A percentile compares a stretch with the other conserved stretches of the same genome.
phyloP scores from a whole-genome alignment of 2,329 filamentous ascomycete species.

The Ploettnerulaceae sp. region DNA sequence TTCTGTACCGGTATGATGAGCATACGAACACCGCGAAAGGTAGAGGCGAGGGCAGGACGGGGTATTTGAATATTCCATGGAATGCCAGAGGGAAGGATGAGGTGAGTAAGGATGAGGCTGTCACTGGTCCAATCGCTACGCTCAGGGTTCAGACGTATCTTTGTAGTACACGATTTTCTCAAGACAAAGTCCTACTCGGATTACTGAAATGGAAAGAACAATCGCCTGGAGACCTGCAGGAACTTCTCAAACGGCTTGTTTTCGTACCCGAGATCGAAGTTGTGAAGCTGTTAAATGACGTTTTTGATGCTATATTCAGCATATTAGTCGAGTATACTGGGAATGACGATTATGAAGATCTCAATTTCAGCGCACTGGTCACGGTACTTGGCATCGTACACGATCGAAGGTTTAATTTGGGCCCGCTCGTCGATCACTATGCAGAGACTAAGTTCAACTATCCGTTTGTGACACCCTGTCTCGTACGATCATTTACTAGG shows the following conservation, averaged over 20 bases:
- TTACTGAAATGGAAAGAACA: conserved; percentile 82
- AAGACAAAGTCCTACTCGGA: conserved; percentile 80
- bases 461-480: conserved; percentile 82
- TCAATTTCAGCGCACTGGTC: conserved; percentile 86
- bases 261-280: conserved; percentile 98
- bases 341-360: conserved; percentile 85
- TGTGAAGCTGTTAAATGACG: conserved; percentile 85
- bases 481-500: conserved; percentile 81
- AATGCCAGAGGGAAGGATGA: conserved; percentile 61
- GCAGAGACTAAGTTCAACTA: conserved; percentile 87
- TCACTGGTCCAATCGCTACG: conserved; percentile 75
- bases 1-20: conserved; percentile 90
- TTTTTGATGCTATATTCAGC: conserved; percentile 86
- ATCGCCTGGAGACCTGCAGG: conserved; percentile 64
- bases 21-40: conserved; percentile 66
- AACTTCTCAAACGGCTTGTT: conserved; percentile 73
- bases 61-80: conserved; percentile 84
- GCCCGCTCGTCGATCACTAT: conserved; percentile 86
- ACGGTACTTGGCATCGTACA: conserved; percentile 89
- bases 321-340: conserved; percentile 88
- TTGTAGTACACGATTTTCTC: conserved; percentile 91
- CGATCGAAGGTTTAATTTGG: conserved; percentile 87
- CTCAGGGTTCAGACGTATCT: conserved; percentile 78
- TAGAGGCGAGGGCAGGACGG: conserved; percentile 66
- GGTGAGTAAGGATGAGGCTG: conserved; percentile 63